A percentile compares a stretch with the other conserved stretches of the same genome.
phyloP scores from a whole-genome alignment of 2,329 filamentous ascomycete genomes.

The Pseudogymnoascus sp. region DNA sequence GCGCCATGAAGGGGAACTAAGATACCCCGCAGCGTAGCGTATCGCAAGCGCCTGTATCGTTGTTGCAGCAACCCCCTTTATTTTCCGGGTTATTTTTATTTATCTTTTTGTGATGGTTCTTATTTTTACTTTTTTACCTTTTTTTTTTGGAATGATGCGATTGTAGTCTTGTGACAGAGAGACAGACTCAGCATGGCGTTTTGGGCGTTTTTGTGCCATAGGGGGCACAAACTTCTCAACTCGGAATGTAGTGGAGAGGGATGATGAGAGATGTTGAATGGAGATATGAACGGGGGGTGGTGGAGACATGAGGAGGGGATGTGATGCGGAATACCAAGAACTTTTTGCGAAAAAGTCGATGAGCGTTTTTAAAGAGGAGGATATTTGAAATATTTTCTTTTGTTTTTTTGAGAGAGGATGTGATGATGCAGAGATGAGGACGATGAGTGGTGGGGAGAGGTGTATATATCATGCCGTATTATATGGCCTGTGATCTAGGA shows the following conservation, averaged over 20 bases:
- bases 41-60: neutral
- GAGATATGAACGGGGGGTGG: neutral
- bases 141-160: conserved; percentile 9
- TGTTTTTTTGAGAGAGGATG: neutral
- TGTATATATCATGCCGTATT: conserved; percentile 6
- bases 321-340: conserved; percentile 3
- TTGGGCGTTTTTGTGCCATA: neutral
- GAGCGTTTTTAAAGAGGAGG: conserved; percentile 8
- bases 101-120: neutral
- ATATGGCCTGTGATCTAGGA: conserved; percentile 8
- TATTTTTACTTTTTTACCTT: neutral
- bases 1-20: conserved; percentile 55
- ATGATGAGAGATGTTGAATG: neutral
- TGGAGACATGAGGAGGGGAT: neutral
- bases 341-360: neutral
- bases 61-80: neutral
- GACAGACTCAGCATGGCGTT: conserved; percentile 1
- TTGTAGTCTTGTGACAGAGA: neutral
- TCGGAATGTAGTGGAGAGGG: neutral
- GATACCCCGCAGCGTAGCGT: conserved; percentile 1
- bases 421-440: neutral
- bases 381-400: neutral
- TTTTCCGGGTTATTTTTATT: neutral
- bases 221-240: conserved; percentile 6
- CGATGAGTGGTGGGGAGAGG: neutral